Evolutionary conservation across 768 basidiomycete genomes (phyloP), one percentile per base, ranked within the genome.

Genomic region (Dioszegia hungarica): DNA sequence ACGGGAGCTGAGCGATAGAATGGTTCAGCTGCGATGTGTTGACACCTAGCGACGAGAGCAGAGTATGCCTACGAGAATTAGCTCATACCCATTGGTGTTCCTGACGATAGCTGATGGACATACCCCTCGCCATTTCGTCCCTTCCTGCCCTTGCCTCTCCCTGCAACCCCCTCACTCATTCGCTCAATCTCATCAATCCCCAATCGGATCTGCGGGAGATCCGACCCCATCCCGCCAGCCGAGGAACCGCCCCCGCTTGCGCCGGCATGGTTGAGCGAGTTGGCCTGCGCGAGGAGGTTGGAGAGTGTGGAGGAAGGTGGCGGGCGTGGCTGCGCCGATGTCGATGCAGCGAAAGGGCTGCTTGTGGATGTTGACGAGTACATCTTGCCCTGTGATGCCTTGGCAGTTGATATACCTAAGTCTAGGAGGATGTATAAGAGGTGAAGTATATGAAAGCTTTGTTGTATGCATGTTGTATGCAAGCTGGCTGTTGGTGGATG

Each of bases 131-230:
- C 69, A 4, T 40, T 41, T 15, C 37, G 48, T 20, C 60, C 58
- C 38, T 60, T 64, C 40, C 53, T 61, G 43, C 54, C 62, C 49
- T 62, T 72, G 20, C 65, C 72, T 51, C 66, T 64, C 0, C 71
- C 71, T 1, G 72, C 77, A 24, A 97, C 85, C 38, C 87, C 82
- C 19, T 91, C 82, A 1, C 90, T 92, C 78, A 94, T 90, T 0
- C 87, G 85, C 75, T 98, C 94, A 61, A 99, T 88, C 78, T 97
- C 90, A 75, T 94, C 92, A 29, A 98, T 82, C 1, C 90, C 89
- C 54, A 94, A 85, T 54, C 88, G 84, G 39, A 99, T 86, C 2
- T 87, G 83, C 11, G 94, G 94, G 1, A 98, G 79, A 66, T 95
- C 90, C 3, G 86, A 86, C 40, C 48, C 65, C 51, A 46, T 49